phyloP scores from a whole-genome alignment of 164 flowering plant genomes.

The Nelumbo lutea region DNA sequence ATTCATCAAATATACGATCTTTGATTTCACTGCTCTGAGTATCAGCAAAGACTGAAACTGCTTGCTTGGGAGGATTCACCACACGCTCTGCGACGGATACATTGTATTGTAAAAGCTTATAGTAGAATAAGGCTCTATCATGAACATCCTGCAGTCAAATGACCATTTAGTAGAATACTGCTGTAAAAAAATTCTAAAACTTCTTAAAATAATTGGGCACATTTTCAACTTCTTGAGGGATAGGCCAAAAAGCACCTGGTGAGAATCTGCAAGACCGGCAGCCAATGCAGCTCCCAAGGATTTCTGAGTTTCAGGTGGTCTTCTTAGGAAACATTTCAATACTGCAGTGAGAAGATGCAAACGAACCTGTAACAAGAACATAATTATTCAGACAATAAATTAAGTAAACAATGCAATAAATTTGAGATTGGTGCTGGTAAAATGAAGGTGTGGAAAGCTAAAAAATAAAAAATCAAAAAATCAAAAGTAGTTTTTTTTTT shows the following conservation, averaged over 20 bases:
- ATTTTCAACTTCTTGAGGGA: not conserved
- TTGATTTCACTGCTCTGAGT: slow-evolving; percentile 92
- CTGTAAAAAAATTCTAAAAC: slow-evolving; percentile 1
- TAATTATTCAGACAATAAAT: not conserved
- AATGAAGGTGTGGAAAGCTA: too few species aligned
- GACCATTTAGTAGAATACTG: slow-evolving; percentile 10
- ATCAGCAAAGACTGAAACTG: slow-evolving; percentile 98
- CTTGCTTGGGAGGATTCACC: slow-evolving; percentile 96
- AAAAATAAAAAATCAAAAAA: too few species aligned
- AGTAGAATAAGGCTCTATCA: slow-evolving; percentile 95
- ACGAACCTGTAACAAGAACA: slow-evolving; percentile 54
- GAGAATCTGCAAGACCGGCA: slow-evolving; percentile 89
- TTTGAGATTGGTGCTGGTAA: too few species aligned
- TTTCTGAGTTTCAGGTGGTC: slow-evolving; percentile 93
- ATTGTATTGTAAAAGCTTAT: slow-evolving; percentile 81
- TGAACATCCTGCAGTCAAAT: slow-evolving; percentile 87
- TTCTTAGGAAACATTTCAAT: slow-evolving; percentile 89
- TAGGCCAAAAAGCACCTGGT: slow-evolving; percentile 52
- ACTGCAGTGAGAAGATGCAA: slow-evolving; percentile 93
- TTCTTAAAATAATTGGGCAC: not conserved
- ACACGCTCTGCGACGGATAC: slow-evolving; percentile 77
- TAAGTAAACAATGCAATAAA: slow-evolving; percentile 2
- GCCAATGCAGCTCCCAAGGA: slow-evolving; percentile 87
- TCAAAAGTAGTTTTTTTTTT: too few species aligned
- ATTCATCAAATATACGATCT: slow-evolving; percentile 97